A percentile compares a stretch with the other conserved stretches of the same genome.
phyloP scores from a whole-genome alignment of 305 asterid genomes.

The Rubia occidens region DNA sequence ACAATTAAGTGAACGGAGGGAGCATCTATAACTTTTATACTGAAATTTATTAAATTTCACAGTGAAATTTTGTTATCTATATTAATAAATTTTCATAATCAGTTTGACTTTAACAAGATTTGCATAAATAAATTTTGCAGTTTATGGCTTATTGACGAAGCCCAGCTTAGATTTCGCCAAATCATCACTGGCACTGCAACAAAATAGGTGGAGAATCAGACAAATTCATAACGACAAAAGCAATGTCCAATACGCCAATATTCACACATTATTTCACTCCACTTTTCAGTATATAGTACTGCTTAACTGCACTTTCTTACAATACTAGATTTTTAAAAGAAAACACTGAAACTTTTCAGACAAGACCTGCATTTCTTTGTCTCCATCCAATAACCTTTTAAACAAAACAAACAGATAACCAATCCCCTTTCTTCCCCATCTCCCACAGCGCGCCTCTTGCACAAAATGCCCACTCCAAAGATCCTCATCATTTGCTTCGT shows the following conservation, averaged over 20 bases:
- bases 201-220: neutral
- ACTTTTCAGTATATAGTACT: neutral
- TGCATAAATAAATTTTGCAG: neutral
- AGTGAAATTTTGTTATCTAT: too few relatives aligned
- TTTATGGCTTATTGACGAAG: neutral
- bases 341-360: neutral
- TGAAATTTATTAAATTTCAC: too few relatives aligned
- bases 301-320: neutral
- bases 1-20: too few relatives aligned
- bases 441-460: neutral
- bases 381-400: neutral
- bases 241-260: neutral
- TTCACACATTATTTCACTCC: neutral
- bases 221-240: neutral
- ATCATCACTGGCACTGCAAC: neutral
- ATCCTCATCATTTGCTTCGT: neutral
- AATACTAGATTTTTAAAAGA: neutral
- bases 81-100: too few relatives aligned
- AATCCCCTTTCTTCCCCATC: neutral
- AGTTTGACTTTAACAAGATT: neutral
- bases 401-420: neutral
- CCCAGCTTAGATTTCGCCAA: neutral
- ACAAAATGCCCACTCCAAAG: conserved; percentile 7
- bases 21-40: too few relatives aligned
- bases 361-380: too few relatives aligned